Evolutionary conservation across 305 asterid genomes (phyloP).

Genomic region (Fraxinus greggii): DNA sequence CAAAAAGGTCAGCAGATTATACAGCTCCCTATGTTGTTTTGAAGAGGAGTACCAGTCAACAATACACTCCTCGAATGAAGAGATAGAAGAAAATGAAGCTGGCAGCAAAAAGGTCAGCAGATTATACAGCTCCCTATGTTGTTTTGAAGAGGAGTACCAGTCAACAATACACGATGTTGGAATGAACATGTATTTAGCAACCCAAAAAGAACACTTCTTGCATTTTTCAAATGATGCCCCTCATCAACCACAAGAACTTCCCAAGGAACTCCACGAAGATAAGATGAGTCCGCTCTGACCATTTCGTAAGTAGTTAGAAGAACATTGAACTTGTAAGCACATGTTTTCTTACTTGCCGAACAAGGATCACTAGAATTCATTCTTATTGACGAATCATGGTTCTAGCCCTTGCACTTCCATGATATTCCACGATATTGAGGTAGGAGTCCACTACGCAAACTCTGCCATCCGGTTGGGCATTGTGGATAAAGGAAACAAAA

Average conservation of each 20-base stretch:
- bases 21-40: conserved; percentile 98
- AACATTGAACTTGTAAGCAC: no score
- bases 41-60: conserved; percentile 96
- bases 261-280: conserved; percentile 90
- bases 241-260: conserved; percentile 99
- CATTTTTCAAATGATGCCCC: conserved; percentile 93
- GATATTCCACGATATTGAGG: conserved; percentile 91
- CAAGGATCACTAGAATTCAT: conserved; percentile 28
- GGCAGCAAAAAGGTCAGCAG: conserved; percentile 87
- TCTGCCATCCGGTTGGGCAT: conserved; percentile 99
- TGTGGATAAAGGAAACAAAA: conserved; percentile 94
- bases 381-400: conserved; percentile 83
- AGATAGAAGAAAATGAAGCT: conserved; percentile 78
- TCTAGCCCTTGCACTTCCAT: conserved; percentile 82
- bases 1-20: conserved; percentile 81
- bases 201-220: conserved; percentile 79
- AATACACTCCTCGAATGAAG: conserved; percentile 88
- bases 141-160: conserved; percentile 98
- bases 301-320: no score
- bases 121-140: conserved; percentile 97
- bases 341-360: no score
- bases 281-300: conserved; percentile 41
- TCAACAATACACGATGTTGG: conserved; percentile 87
- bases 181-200: conserved; percentile 81
- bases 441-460: conserved; percentile 86